Evolutionary conservation across 768 basidiomycete genomes (phyloP), one percentile per base, ranked within the genome.

Genomic region (Plicaturopsis crispa): DNA sequence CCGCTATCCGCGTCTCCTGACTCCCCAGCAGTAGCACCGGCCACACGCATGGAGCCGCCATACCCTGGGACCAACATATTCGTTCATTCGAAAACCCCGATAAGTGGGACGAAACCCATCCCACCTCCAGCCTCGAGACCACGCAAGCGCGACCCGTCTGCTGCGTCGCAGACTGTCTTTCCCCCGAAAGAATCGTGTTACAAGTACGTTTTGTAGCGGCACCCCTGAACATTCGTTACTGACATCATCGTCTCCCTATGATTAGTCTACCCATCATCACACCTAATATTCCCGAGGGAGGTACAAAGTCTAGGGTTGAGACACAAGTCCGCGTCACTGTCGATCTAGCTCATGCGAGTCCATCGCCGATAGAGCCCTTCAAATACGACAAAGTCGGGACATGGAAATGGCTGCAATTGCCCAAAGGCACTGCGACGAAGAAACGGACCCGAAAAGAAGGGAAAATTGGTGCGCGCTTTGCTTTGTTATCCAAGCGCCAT

Each of bases 301-400:
- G 90, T 18, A 81, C 90, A 11, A 93, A 94, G 60, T 90, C 86
- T 33, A 77, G 91, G 23, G 91, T 94, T n/a, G 91, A 94, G 58
- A 94, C 91, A 3, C 91, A 94, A 66, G 80, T 94, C 35, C 80
- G 90, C 53, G 75, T 93, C 28, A 76, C 81, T 3, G 67, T 94
- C 26, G 84, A 90, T 52, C 67, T 89, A 35, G 83, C 83, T 4
- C 76, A 83, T 49, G 67, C 78, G 17, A 79, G 70, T 49, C 56
- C 65, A 4, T 74, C 80, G 4, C 69, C 74, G 2, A 67, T 69
- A 6, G 75, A 84, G 45, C 73, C 74, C 5, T 57, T 59, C 51
- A 78, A 74, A 46, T 88, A 88, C 48, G 80, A 86, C 49, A 75
- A 78, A 26, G 75, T 94, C 12, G 90, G 87, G n/a, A 83, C 80